Base-by-base conservation (phyloP, 768 basidiomycete species). In the Pleurotus platypus region DNA sequence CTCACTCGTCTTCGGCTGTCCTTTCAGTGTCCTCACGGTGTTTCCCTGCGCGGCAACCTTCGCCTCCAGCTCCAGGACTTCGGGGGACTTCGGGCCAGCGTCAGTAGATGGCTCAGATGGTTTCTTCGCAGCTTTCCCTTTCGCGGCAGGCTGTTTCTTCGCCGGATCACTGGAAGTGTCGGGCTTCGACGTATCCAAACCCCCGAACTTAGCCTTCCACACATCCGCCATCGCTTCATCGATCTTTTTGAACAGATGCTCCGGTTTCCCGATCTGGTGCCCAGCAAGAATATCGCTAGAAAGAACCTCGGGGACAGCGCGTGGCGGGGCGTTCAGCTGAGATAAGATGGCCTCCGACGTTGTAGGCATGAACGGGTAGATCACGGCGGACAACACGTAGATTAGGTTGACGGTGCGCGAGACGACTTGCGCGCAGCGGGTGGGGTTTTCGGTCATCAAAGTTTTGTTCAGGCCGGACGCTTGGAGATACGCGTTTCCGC, bases 321-420 rank as follows among this genome's bases (percentile, higher is more conserved):
- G 86, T 4, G 89, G 80, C 1, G 94, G 94, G 0, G 94, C 94
- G 66, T 97, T 92, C 61, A 98, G 81, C 66, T 99, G 97, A 16
- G 69, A 65, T 55, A 96, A 78, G 62, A 99, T 94, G 2, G 85
- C 78, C 22, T 83, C 84, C 37, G 89, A 86, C 0, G 92, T 96
- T 11, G 86, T 80, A 40, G 97, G 97, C 94, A 99, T 98, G 85
- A 93, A 99, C 0, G 97, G 96, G 67, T 94, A 89, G 61, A 93
- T 72, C 63, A 97, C 77, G 26, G 85, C 87, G 11, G 92, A 89
- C 57, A 99, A 79, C 38, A 87, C 74, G 69, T 97, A 98, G 69
- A 98, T 96, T 62, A 99, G 76, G 75, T 98, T 98, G 70, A 94
- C 72, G 24, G 94, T 90, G 54, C 94, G 87, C 48, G 90, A 86